phyloP scores from a whole-genome alignment of 805 yeast species.

The Yamadazyma scolyti region DNA sequence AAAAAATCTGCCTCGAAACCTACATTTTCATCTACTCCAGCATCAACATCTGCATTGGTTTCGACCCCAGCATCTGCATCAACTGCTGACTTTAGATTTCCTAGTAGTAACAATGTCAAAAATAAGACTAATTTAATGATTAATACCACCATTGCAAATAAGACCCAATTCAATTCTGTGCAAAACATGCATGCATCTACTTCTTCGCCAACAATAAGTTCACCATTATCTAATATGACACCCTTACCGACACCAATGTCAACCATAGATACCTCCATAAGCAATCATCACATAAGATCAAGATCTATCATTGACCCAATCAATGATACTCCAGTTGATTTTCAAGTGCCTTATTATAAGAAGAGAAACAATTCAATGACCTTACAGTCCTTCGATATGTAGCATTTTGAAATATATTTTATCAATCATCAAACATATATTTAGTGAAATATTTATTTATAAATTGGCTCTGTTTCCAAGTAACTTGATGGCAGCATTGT shows the following conservation, averaged over 20 bases:
- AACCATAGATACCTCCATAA: constrained; percentile 11
- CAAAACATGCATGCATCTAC: constrained; percentile 2
- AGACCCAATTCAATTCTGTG: neutral
- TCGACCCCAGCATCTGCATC: no score
- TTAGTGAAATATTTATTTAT: constrained; percentile 12
- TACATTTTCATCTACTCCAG: no score
- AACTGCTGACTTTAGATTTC: constrained; percentile 8
- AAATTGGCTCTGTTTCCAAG: constrained; percentile 38
- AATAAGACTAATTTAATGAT: constrained; percentile 1
- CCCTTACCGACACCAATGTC: constrained; percentile 27
- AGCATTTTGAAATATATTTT: constrained; percentile 1
- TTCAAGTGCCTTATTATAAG: constrained; percentile 20
- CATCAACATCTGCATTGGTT: no score
- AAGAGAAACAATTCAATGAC: constrained; percentile 4
- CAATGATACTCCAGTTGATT: constrained; percentile 38
- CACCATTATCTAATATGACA: constrained; percentile 32
- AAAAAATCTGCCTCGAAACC: no score
- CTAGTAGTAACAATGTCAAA: constrained; percentile 5
- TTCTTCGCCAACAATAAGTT: constrained; percentile 31
- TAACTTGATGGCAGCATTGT: constrained; percentile 79
- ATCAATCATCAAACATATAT: constrained; percentile 2
- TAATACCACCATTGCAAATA: constrained; percentile 1
- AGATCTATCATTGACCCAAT: constrained; percentile 31
- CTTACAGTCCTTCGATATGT: constrained; percentile 6
- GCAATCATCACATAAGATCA: constrained; percentile 4